Percentiles rank a stretch among this genome's conserved stretches.
Evolutionary conservation across 1,284 basidiomycete genomes (phyloP).

Genomic region (Melampsora larici-populina): DNA sequence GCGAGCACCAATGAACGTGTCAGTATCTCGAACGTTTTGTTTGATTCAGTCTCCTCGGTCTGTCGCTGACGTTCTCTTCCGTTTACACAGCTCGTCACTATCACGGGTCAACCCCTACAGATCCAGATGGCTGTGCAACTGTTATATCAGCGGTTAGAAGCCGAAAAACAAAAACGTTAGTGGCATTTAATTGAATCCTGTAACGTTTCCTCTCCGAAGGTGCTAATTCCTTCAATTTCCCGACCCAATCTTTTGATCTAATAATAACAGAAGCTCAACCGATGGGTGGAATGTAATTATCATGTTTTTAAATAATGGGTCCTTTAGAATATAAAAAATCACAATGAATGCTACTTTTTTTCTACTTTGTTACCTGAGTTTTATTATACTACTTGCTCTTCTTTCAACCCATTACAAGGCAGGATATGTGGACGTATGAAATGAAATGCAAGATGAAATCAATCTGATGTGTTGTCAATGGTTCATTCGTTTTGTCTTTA

Average conservation of each 20-base stretch:
- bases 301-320: too few species aligned
- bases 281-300: conserved; percentile 8
- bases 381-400: too few species aligned
- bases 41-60: neutral
- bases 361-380: too few species aligned
- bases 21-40: conserved; percentile 46
- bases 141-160: conserved; percentile 65
- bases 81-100: conserved; percentile 66
- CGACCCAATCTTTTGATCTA: too few species aligned
- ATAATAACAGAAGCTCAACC: conserved; percentile 4
- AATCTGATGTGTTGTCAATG: too few species aligned
- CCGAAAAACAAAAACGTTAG: conserved; percentile 41
- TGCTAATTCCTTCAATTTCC: neutral
- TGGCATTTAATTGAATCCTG: neutral
- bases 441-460: too few species aligned
- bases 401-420: too few species aligned
- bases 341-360: too few species aligned
- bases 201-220: neutral
- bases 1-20: conserved; percentile 64
- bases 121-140: conserved; percentile 95
- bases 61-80: too few species aligned
- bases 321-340: too few species aligned
- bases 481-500: too few species aligned
- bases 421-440: too few species aligned
- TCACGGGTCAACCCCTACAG: conserved; percentile 86